Conservation (phyloP, 495 filamentous ascomycete species). For the Sordaria brevicollis region DNA sequence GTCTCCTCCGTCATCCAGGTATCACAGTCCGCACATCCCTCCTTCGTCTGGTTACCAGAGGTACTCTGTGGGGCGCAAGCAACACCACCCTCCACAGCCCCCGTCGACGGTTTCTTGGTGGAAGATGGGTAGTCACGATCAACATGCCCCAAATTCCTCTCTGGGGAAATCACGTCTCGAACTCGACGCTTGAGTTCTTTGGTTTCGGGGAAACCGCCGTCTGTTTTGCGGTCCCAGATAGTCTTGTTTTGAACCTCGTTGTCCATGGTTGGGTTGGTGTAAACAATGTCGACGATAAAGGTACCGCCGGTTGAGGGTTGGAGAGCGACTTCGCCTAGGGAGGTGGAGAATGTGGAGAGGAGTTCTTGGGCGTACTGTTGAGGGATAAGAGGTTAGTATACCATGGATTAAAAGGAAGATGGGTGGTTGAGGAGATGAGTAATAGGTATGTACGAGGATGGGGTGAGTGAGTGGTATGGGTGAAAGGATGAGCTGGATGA, state of each 20-base stretch:
- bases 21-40: too few relatives aligned
- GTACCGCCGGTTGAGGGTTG: constrained; percentile 75
- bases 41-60: not conserved
- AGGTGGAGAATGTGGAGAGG: constrained; percentile 83
- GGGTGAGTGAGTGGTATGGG: not conserved
- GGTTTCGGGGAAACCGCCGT: constrained; percentile 88
- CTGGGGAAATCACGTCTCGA: constrained; percentile 71
- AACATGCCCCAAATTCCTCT: constrained; percentile 71
- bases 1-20: not conserved
- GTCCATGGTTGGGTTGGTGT: constrained; percentile 11
- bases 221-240: constrained; percentile 81
- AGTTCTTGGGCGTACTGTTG: constrained; percentile 91
- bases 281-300: constrained; percentile 61
- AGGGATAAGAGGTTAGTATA: not conserved
- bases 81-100: not conserved
- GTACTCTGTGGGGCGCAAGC: not conserved
- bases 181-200: constrained; percentile 87
- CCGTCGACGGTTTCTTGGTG: not conserved
- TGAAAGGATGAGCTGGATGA: not conserved
- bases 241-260: constrained; percentile 20
- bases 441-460: too few relatives aligned
- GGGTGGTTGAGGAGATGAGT: too few relatives aligned
- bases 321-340: constrained; percentile 84
- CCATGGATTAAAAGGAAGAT: too few relatives aligned
- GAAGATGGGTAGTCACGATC: constrained; percentile 45